Evolutionary conservation across 2,329 filamentous ascomycete species (phyloP), one percentile per base, ranked within the genome.

Genomic region (Neonectria punicea): DNA sequence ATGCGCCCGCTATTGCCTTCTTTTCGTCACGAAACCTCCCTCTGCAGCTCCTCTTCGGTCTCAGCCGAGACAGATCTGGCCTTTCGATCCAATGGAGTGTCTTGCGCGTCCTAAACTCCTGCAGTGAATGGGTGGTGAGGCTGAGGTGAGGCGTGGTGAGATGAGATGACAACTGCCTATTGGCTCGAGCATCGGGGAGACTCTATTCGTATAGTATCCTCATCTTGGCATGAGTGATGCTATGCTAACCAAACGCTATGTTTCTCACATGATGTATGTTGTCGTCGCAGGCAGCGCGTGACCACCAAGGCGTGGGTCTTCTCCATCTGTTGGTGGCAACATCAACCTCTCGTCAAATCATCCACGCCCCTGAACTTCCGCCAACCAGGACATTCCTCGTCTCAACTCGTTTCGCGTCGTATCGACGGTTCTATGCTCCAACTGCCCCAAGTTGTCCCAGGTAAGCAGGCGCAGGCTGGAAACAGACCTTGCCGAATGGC

Each of bases 321-420:
- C 10, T 53, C 32, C 58, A 46, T 47, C 66, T 51, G 41, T 39
- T 39, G 36, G 50, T 36, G 59, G 14, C 51, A 18, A 32, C 5
- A 50, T 22, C 47, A 50, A 16, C 49, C 28, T 36, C 36, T 46
- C 28, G 43, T 49, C 43, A 44, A 61, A 41, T 61, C 51, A 53
- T 32, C 50, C n/a, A 16, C 58, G 46, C 41, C 22, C 43, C 51
- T 44, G 16, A 22, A 54, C 32, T 39, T 55, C 51, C 44, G 28
- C 28, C 58, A 61, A 39, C 57, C 58, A 54, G 50, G 58, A 44
- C 25, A 20, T 32, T 54, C 43, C 43, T n/a, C n/a, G 46, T 58
- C 36, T 39, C 36, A 39, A 39, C 36, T 39, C 36, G 36, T 39
- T 46, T 50, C 50, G n/a, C n/a, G 6, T 43, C 39, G 39, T 43